A percentile compares a stretch with the other conserved stretches of the same genome.
phyloP scores from a whole-genome alignment of 805 yeast species.

The Lipomyces yamadae region DNA sequence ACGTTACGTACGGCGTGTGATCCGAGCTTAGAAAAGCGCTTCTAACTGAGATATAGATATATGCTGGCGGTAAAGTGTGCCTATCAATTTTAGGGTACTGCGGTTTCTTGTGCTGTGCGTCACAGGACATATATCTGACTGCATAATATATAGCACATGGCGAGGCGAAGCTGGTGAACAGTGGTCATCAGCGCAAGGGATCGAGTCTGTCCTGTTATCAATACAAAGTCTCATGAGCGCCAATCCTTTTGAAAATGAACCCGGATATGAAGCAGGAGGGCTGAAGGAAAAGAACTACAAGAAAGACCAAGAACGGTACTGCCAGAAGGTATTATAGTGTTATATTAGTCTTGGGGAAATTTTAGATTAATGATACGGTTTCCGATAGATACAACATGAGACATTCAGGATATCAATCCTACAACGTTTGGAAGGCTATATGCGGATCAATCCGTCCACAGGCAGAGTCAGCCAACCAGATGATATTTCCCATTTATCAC shows the following conservation, averaged over 20 bases:
- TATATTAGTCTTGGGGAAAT: neutral
- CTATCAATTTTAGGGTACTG: constrained; percentile 23
- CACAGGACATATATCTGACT: neutral
- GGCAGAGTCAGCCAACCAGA: constrained; percentile 3
- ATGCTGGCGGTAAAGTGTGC: constrained; percentile 28
- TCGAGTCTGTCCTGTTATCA: constrained; percentile 26
- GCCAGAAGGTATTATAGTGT: constrained; percentile 9
- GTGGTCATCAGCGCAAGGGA: constrained; percentile 33
- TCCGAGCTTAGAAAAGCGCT: neutral
- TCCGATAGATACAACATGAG: constrained; percentile 23
- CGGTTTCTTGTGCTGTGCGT: neutral
- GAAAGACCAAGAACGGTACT: constrained; percentile 10
- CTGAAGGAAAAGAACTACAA: constrained; percentile 1
- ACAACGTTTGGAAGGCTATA: constrained; percentile 23
- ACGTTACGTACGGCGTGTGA: neutral
- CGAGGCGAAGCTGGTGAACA: constrained; percentile 29
- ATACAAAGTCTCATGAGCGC: constrained; percentile 28
- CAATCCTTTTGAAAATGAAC: constrained; percentile 30
- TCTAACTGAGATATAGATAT: constrained; percentile 11
- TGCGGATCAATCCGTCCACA: constrained; percentile 6
- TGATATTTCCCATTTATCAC: neutral
- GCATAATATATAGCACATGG: constrained; percentile 20
- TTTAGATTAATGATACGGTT: neutral
- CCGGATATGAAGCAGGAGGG: constrained; percentile 18
- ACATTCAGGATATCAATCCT: constrained; percentile 21